Conservation (phyloP, 768 basidiomycete species). For the Termitomyces sp. region DNA sequence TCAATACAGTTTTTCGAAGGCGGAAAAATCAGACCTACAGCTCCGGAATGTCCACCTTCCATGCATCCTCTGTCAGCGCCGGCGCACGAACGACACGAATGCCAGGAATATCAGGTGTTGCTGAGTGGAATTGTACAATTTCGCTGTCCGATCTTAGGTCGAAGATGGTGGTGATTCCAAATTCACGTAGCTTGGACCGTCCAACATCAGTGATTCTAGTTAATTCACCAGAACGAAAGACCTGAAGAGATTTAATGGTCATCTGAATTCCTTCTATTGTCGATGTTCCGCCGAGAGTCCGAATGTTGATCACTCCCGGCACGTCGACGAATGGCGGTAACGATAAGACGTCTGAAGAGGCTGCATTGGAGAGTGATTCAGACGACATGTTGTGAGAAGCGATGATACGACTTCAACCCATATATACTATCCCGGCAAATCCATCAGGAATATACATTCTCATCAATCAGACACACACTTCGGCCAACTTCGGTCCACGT, state of each 20-base stretch:
- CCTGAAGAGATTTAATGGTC: constrained; percentile 21
- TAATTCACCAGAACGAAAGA: constrained; percentile 36
- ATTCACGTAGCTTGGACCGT: constrained; percentile 22
- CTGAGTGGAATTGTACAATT: constrained; percentile 24
- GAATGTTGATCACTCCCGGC: constrained; percentile 34
- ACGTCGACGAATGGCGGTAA: constrained; percentile 28
- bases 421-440: neutral
- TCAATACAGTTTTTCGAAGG: neutral
- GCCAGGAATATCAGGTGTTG: constrained; percentile 23
- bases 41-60: constrained; percentile 19
- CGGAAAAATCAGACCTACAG: constrained; percentile 10
- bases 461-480: neutral
- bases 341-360: neutral
- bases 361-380: neutral
- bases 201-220: constrained; percentile 28
- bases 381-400: neutral
- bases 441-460: neutral
- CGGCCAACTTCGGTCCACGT: neutral
- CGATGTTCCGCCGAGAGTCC: constrained; percentile 25
- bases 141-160: constrained; percentile 33
- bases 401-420: neutral
- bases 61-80: constrained; percentile 17
- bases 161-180: constrained; percentile 32
- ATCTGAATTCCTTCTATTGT: neutral
- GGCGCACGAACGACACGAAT: constrained; percentile 25